Evolutionary conservation across 2,329 filamentous ascomycete genomes (phyloP).

Genomic region (Penicillium paneum): DNA sequence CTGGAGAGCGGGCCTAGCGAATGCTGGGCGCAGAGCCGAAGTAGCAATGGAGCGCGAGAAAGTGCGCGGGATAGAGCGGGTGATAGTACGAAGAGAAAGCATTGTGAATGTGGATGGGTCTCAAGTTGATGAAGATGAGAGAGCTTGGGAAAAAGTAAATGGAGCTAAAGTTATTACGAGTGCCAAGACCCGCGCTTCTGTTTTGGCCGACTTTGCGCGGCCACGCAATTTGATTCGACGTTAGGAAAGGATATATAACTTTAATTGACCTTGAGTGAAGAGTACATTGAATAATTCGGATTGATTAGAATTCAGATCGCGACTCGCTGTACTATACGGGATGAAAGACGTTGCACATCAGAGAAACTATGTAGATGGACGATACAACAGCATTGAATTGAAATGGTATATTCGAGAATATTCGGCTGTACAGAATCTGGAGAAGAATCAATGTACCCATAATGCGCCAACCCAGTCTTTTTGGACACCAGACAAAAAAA

Average conservation of each 20-base stretch:
- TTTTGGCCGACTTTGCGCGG: constrained; percentile 13
- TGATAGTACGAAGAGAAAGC: constrained; percentile 65
- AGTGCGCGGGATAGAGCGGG: constrained; percentile 65
- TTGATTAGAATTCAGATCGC: too few species aligned
- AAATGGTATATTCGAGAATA: constrained; percentile 10
- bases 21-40: constrained; percentile 48
- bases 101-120: constrained; percentile 48
- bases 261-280: background rate
- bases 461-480: constrained; percentile 21
- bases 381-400: background rate
- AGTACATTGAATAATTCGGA: background rate
- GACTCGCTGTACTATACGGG: background rate
- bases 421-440: constrained; percentile 15
- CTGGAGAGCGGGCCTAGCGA: constrained; percentile 51
- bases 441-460: constrained; percentile 24
- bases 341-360: background rate
- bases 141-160: constrained; percentile 22
- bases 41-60: constrained; percentile 56
- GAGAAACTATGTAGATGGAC: background rate
- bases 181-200: constrained; percentile 23
- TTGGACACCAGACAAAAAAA: constrained; percentile 11
- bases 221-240: constrained; percentile 16
- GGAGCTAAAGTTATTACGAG: constrained; percentile 25
- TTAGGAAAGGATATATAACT: background rate
- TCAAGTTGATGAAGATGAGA: constrained; percentile 10